Conservation (phyloP, 208 protist genomes). For the Leptomonas pyrrhocoris region DNA sequence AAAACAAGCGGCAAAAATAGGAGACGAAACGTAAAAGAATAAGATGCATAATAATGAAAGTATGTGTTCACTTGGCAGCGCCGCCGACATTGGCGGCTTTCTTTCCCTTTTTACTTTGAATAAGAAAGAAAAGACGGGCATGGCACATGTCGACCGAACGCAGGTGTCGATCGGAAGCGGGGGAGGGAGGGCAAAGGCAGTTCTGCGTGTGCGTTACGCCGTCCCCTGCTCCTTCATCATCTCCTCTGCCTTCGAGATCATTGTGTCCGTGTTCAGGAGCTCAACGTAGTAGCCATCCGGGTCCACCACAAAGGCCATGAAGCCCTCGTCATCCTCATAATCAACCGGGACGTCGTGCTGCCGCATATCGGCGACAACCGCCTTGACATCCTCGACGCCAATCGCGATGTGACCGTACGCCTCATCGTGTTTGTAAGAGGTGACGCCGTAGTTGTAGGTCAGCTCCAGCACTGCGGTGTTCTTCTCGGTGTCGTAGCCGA, state of each 20-base stretch:
- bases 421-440: constrained; percentile 68
- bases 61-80: too few species aligned
- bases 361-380: constrained; percentile 46
- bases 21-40: too few species aligned
- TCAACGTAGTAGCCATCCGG: constrained; percentile 90
- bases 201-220: too few species aligned
- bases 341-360: constrained; percentile 60
- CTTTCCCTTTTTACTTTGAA: too few species aligned
- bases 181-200: too few species aligned
- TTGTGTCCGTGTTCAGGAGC: constrained; percentile 77
- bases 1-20: too few species aligned
- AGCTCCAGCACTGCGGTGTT: constrained; percentile 80
- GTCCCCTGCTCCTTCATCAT: constrained; percentile 83
- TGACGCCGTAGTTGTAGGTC: constrained; percentile 87
- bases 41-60: too few species aligned
- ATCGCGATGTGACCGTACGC: constrained; percentile 88
- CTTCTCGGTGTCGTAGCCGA: constrained; percentile 76
- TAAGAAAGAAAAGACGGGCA: too few species aligned
- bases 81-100: too few species aligned
- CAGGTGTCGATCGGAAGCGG: too few species aligned
- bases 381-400: constrained; percentile 78
- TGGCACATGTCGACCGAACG: too few species aligned
- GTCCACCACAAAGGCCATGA: constrained; percentile 88
- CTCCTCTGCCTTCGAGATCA: constrained; percentile 58
- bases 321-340: constrained; percentile 74